These are phyloP conservation scores for Solanum pimpinellifolium DNA, from an alignment of 257 asterid species.

Conservation along the genomic window DNA sequence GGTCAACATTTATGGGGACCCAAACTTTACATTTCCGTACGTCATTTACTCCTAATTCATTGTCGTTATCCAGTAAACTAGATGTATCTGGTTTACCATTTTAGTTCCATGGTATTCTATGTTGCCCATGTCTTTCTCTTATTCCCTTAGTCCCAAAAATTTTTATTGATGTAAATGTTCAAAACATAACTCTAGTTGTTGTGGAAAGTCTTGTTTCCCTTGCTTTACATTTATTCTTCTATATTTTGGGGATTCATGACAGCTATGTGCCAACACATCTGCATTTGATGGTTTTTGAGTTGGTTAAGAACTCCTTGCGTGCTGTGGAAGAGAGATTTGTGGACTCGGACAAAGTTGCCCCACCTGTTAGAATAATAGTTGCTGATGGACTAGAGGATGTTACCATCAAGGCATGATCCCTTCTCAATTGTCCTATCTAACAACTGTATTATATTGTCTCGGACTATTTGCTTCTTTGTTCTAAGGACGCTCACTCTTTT, in stretches of 20 bases:
- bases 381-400: conserved; percentile 98
- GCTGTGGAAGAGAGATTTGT: conserved; percentile 82
- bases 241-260: not conserved
- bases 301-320: conserved; percentile 91
- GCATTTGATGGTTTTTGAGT: conserved; percentile 92
- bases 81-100: not conserved
- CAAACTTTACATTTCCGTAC: conserved; percentile 77
- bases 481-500: not conserved
- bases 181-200: not conserved
- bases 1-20: conserved; percentile 79
- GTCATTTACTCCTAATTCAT: conserved; percentile 8
- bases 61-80: not conserved
- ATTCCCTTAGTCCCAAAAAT: not conserved
- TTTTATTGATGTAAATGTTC: not conserved
- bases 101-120: not conserved
- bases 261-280: conserved; percentile 88
- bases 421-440: not conserved
- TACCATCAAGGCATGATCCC: conserved; percentile 63
- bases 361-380: conserved; percentile 80
- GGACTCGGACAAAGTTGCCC: conserved; percentile 78
- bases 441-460: not conserved
- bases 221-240: not conserved
- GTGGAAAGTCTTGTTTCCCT: not conserved
- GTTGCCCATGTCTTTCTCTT: not conserved
- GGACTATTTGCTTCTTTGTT: not conserved